Evolutionary conservation across 805 yeast species (phyloP).

Genomic region (Candida schatavii): DNA sequence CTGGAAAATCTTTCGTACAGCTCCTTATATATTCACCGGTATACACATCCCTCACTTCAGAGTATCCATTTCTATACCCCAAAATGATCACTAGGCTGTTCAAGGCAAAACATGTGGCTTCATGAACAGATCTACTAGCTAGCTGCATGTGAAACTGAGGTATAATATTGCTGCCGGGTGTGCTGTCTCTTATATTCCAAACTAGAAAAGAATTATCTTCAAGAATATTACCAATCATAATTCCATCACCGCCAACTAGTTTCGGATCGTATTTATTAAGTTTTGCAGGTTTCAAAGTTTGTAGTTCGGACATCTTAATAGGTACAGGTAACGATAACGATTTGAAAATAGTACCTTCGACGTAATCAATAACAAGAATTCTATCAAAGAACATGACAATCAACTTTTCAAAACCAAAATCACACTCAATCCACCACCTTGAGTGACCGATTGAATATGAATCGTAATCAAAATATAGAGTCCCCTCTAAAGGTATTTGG

Average conservation of each 20-base stretch:
- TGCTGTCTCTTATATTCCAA: slow-evolving; percentile 38
- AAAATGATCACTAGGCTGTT: slow-evolving; percentile 34
- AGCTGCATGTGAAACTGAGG: slow-evolving; percentile 13
- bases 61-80: slow-evolving; percentile 43
- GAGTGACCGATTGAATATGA: not conserved
- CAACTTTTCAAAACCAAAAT: slow-evolving; percentile 30
- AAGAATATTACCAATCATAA: slow-evolving; percentile 35
- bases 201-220: slow-evolving; percentile 40
- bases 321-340: not conserved
- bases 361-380: slow-evolving; percentile 22
- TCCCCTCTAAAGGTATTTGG: not conserved
- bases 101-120: slow-evolving; percentile 23
- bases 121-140: slow-evolving; percentile 7
- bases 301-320: slow-evolving; percentile 15
- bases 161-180: slow-evolving; percentile 4
- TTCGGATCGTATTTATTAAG: slow-evolving; percentile 14
- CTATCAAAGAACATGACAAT: slow-evolving; percentile 17
- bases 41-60: slow-evolving; percentile 39
- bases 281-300: slow-evolving; percentile 12
- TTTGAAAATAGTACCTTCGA: not conserved
- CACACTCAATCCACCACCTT: slow-evolving; percentile 23
- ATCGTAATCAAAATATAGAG: not conserved
- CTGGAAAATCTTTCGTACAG: slow-evolving; percentile 29
- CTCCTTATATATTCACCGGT: slow-evolving; percentile 42
- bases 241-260: slow-evolving; percentile 40